These are phyloP conservation scores for Botrytis fabae DNA, from an alignment of 2,329 filamentous ascomycete genomes.

Conservation along the genomic window DNA sequence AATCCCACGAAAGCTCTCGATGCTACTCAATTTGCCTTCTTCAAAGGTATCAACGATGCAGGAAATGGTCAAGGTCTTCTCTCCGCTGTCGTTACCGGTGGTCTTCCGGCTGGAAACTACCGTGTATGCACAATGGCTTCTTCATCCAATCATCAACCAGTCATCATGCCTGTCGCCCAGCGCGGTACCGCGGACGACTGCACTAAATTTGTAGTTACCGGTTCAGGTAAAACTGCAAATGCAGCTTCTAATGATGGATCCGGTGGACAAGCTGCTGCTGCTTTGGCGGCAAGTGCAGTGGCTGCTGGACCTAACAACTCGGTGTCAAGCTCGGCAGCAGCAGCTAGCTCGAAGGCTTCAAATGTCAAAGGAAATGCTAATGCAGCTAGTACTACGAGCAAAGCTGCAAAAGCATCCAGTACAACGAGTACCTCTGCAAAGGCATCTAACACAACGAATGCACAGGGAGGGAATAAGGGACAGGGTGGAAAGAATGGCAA, in stretches of 20 bases:
- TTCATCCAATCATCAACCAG: constrained; percentile 47
- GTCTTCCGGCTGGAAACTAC: constrained; percentile 47
- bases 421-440: constrained; percentile 7
- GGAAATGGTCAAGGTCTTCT: constrained; percentile 45
- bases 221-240: constrained; percentile 30
- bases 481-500: neutral
- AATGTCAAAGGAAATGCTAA: constrained; percentile 35
- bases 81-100: constrained; percentile 43
- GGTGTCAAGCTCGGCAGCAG: constrained; percentile 18
- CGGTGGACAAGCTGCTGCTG: constrained; percentile 29
- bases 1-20: constrained; percentile 39
- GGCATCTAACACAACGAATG: neutral
- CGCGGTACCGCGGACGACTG: constrained; percentile 49
- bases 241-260: constrained; percentile 29
- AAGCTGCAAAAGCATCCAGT: neutral
- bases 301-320: constrained; percentile 33
- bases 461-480: neutral
- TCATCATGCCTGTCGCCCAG: constrained; percentile 48
- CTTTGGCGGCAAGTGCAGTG: constrained; percentile 35
- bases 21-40: constrained; percentile 43
- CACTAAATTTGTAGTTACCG: constrained; percentile 45
- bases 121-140: constrained; percentile 48
- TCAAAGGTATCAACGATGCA: constrained; percentile 46
- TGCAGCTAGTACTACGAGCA: constrained; percentile 14
- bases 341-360: constrained; percentile 35